phyloP scores from a whole-genome alignment of 495 filamentous ascomycete genomes.

The Xylona heveae region DNA sequence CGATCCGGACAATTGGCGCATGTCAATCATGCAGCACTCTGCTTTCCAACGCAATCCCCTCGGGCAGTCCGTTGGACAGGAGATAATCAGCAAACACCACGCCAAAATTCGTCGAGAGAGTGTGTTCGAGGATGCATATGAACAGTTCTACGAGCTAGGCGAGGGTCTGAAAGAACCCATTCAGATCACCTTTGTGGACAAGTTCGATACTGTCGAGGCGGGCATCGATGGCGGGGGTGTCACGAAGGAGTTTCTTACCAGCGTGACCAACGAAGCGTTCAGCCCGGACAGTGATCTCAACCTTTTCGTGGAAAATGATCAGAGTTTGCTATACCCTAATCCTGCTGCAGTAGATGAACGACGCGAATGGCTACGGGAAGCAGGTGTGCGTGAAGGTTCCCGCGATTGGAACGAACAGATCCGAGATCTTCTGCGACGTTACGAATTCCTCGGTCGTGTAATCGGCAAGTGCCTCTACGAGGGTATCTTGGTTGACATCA shows the following conservation, averaged over 20 bases:
- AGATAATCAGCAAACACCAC: slow-evolving; percentile 47
- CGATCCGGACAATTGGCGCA: slow-evolving; percentile 64
- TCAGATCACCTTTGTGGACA: slow-evolving; percentile 89
- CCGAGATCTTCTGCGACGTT: slow-evolving; percentile 43
- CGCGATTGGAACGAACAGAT: slow-evolving; percentile 34
- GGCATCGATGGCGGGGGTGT: slow-evolving; percentile 96
- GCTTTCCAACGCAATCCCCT: slow-evolving; percentile 12
- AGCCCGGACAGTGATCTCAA: slow-evolving; percentile 25
- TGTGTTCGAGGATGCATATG: slow-evolving; percentile 70
- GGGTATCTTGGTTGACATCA: slow-evolving; percentile 84
- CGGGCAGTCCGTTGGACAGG: slow-evolving; percentile 11
- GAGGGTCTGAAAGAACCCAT: slow-evolving; percentile 89
- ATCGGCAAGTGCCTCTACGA: slow-evolving; percentile 97
- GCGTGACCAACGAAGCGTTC: slow-evolving; percentile 77
- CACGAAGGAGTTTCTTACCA: slow-evolving; percentile 92
- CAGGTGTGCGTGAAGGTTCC: slow-evolving; percentile 28
- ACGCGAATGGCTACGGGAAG: slow-evolving; percentile 31
- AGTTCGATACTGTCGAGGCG: slow-evolving; percentile 69
- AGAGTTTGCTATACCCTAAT: slow-evolving; percentile 81
- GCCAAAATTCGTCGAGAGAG: slow-evolving; percentile 63
- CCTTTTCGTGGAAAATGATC: slow-evolving; percentile 70
- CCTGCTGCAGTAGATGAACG: slow-evolving; percentile 57
- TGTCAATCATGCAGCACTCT: slow-evolving; percentile 28
- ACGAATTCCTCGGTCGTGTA: slow-evolving; percentile 81
- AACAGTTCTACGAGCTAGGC: slow-evolving; percentile 62